Evolutionary conservation across 2,329 filamentous ascomycete species (phyloP).

Genomic region (Volutella citrinella): DNA sequence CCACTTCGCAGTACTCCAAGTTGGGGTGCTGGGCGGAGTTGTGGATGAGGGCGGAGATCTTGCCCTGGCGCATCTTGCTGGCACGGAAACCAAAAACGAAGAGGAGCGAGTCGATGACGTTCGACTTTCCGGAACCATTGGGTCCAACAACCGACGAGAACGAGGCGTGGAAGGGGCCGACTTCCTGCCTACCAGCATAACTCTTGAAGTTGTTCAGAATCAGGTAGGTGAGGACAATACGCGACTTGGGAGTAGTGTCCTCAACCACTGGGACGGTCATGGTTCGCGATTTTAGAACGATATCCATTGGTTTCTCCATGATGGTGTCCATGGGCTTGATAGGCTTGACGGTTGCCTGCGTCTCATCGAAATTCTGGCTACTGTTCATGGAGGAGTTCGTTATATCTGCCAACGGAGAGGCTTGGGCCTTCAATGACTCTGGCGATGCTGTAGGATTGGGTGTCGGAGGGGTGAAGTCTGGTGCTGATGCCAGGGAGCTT

Average conservation of each 20-base stretch:
- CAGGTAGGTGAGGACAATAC: conserved; percentile 89
- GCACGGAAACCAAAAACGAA: conserved; percentile 99
- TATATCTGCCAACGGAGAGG: conserved; percentile 69
- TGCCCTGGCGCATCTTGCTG: conserved; percentile 98
- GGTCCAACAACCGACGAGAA: conserved; percentile 98
- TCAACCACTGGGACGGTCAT: conserved; percentile 67
- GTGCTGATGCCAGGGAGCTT: conserved; percentile 36
- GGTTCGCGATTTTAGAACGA: conserved; percentile 81
- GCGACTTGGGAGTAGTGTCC: conserved; percentile 72
- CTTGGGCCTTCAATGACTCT: conserved; percentile 47
- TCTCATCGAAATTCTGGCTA: conserved; percentile 24
- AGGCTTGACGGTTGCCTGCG: conserved; percentile 55
- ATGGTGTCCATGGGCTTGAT: conserved; percentile 74
- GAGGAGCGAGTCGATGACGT: conserved; percentile 94
- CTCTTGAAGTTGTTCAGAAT: conserved; percentile 98
- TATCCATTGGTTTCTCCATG: conserved; percentile 89
- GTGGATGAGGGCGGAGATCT: conserved; percentile 95
- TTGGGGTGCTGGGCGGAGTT: conserved; percentile 88
- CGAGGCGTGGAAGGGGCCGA: conserved; percentile 93
- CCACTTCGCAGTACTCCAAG: conserved; percentile 88
- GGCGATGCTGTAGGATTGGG: conserved; percentile 56
- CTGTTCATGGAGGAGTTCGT: conserved; percentile 63
- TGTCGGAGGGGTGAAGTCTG: conserved; percentile 38
- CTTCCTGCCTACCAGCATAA: conserved; percentile 91
- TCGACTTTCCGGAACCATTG: conserved; percentile 97